Evolutionary conservation across 2,329 filamentous ascomycete genomes (phyloP).

Genomic region (Didymella glomerata): DNA sequence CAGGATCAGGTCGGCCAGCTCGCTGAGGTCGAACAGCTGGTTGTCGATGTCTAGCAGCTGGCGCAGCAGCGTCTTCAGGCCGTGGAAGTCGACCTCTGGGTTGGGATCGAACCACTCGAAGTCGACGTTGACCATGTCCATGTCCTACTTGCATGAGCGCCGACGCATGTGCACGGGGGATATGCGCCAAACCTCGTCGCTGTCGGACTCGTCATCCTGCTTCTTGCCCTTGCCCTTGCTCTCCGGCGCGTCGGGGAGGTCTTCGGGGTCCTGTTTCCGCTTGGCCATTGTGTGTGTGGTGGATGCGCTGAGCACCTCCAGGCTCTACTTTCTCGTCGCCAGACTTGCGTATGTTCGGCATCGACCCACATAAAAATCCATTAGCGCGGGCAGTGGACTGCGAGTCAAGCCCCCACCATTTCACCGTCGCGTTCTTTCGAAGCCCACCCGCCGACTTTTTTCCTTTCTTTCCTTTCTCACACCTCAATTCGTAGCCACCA

Average conservation of each 20-base stretch:
- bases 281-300: conserved; percentile 44
- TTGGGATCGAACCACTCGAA: conserved; percentile 99
- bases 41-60: conserved; percentile 93
- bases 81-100: conserved; percentile 89
- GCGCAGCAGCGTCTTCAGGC: conserved; percentile 85
- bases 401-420: conserved; percentile 7
- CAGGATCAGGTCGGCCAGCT: conserved; percentile 83
- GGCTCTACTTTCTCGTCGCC: not conserved
- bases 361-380: conserved; percentile 5
- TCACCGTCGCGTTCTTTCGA: conserved; percentile 15
- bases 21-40: conserved; percentile 85
- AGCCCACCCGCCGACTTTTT: conserved; percentile 11
- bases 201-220: conserved; percentile 47
- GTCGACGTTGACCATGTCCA: conserved; percentile 91
- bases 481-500: conserved; percentile 33
- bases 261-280: conserved; percentile 48
- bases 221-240: conserved; percentile 40
- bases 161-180: conserved; percentile 16
- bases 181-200: conserved; percentile 46
- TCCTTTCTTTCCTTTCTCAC: not conserved
- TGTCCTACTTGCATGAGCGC: conserved; percentile 66
- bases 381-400: not conserved
- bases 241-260: conserved; percentile 47
- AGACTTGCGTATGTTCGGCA: conserved; percentile 6
- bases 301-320: conserved; percentile 3